Evolutionary conservation across 768 basidiomycete species (phyloP).

Genomic region (Boletus reticuloceps): DNA sequence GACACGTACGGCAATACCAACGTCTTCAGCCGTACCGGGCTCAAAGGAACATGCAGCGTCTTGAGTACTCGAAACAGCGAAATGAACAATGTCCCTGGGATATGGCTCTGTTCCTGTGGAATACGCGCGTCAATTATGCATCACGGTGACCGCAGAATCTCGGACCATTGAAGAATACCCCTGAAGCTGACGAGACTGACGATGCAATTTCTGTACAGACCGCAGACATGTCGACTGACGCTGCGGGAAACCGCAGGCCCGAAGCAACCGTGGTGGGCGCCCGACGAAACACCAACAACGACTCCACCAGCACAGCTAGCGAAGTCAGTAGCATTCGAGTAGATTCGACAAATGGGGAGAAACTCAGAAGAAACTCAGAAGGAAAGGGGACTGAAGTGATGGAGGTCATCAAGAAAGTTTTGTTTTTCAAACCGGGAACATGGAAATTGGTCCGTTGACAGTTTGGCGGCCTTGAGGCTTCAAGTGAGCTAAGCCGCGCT

Average conservation of each 20-base stretch:
- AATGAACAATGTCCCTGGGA: conserved; percentile 43
- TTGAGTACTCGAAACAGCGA: conserved; percentile 47
- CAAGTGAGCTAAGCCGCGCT: neutral
- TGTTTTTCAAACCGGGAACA: conserved; percentile 8
- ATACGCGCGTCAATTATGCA: conserved; percentile 7
- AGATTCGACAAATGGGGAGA: neutral
- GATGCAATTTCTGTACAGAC: conserved; percentile 23
- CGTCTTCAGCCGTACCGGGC: conserved; percentile 54
- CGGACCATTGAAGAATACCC: conserved; percentile 23
- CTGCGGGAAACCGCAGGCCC: neutral
- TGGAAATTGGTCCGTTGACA: neutral
- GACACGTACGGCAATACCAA: conserved; percentile 44
- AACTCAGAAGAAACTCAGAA: conserved; percentile 4
- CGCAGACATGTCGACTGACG: conserved; percentile 3
- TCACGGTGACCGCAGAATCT: neutral
- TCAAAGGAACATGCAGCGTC: conserved; percentile 52
- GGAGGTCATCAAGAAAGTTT: conserved; percentile 1
- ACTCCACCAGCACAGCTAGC: conserved; percentile 6
- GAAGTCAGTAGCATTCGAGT: conserved; percentile 4
- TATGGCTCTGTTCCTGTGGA: conserved; percentile 31
- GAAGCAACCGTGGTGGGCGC: neutral
- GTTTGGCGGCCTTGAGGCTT: conserved; percentile 11
- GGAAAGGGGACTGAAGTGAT: conserved; percentile 2
- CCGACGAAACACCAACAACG: conserved; percentile 3
- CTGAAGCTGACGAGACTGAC: conserved; percentile 18